Evolutionary conservation across 192 early-diverging fungal species (phyloP).

Genomic region (Cladochytrium replicatum): DNA sequence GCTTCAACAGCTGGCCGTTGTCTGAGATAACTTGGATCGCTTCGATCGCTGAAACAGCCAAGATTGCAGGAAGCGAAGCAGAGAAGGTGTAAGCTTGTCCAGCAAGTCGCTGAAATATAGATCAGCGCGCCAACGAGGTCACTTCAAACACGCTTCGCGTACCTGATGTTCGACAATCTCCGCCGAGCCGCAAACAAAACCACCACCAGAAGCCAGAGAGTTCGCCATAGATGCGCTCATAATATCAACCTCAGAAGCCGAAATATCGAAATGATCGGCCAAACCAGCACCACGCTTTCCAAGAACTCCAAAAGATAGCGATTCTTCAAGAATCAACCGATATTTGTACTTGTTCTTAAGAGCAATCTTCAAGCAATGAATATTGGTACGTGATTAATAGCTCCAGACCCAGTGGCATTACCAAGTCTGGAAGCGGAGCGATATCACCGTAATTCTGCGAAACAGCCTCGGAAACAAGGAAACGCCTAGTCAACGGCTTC

Average conservation of each 20-base stretch:
- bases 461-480: conserved; percentile 89
- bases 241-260: conserved; percentile 83
- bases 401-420: conserved; percentile 9
- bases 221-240: conserved; percentile 76
- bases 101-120: conserved; percentile 60
- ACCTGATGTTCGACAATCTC: conserved; percentile 72
- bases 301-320: conserved; percentile 76
- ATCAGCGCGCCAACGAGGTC: not conserved
- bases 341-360: conserved; percentile 95
- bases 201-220: conserved; percentile 72
- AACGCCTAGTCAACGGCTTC: conserved; percentile 73
- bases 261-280: conserved; percentile 69
- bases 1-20: conserved; percentile 34
- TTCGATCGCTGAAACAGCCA: conserved; percentile 77
- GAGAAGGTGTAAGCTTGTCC: conserved; percentile 87
- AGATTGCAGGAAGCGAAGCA: conserved; percentile 87
- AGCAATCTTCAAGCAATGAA: conserved; percentile 44
- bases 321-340: conserved; percentile 89
- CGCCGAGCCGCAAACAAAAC: conserved; percentile 81
- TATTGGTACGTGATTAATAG: not conserved
- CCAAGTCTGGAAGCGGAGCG: conserved; percentile 64
- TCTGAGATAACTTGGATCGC: conserved; percentile 56
- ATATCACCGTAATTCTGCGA: conserved; percentile 84
- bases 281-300: conserved; percentile 81
- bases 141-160: not conserved